A percentile compares a stretch with the other conserved stretches of the same genome.
Evolutionary conservation across 345 rosid species (phyloP).

Genomic region (Laguncularia racemosa): DNA sequence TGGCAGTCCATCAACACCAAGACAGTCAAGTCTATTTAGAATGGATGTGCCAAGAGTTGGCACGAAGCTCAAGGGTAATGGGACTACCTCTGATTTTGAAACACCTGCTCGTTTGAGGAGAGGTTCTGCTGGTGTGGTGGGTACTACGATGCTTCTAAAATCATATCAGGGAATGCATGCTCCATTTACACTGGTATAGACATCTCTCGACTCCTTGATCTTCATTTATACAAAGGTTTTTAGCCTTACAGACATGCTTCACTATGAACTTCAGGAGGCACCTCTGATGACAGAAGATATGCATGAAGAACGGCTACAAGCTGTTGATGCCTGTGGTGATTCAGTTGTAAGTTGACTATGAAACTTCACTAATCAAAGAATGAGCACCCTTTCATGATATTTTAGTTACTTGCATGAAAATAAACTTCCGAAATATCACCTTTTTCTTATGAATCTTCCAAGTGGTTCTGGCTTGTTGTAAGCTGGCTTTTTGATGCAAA

Average conservation of each 20-base stretch:
- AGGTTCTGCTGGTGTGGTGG: constrained; percentile 85
- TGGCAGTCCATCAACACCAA: constrained; percentile 27
- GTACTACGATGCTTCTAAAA: constrained; percentile 84
- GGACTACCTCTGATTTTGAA: constrained; percentile 22
- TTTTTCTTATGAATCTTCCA: too few species aligned
- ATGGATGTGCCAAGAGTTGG: constrained; percentile 10
- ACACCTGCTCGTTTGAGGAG: constrained; percentile 44
- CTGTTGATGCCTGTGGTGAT: constrained; percentile 79
- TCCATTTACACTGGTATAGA: constrained; percentile 84
- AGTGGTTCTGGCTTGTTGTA: too few species aligned
- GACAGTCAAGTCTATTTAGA: constrained; percentile 19
- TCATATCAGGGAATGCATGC: constrained; percentile 76
- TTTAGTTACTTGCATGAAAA: not conserved
- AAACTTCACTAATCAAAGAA: constrained; percentile 6
- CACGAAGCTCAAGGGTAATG: constrained; percentile 22
- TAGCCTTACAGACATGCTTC: not conserved
- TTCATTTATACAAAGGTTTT: not conserved
- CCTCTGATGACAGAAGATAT: constrained; percentile 98
- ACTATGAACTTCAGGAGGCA: constrained; percentile 41
- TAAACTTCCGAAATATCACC: too few species aligned
- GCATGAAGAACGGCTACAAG: constrained; percentile 96
- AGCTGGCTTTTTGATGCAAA: too few species aligned
- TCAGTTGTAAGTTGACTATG: constrained; percentile 60
- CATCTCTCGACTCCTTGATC: constrained; percentile 8
- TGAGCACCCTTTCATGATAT: not conserved